Conservation (phyloP, 2,329 filamentous ascomycete species). For the Xylaria sp. region DNA sequence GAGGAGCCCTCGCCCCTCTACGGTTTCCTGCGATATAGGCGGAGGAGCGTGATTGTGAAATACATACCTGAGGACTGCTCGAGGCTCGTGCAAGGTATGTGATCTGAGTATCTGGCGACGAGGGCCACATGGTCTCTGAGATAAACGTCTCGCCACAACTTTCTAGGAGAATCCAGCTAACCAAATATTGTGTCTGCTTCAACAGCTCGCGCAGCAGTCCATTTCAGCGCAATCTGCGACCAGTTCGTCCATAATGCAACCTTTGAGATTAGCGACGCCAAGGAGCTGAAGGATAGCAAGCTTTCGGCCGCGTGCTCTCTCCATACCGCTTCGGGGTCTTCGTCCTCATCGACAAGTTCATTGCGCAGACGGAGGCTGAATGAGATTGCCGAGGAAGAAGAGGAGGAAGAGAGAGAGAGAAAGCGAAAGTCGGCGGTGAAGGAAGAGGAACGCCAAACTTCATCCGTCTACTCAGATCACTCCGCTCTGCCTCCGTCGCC, state of each 20-base stretch:
- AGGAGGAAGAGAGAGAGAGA: conserved; percentile 72
- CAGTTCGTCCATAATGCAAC: conserved; percentile 85
- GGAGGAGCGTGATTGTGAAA: conserved; percentile 90
- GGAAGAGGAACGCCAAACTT: conserved; percentile 56
- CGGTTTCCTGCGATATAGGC: conserved; percentile 88
- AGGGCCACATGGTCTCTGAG: neutral
- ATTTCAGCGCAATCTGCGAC: conserved; percentile 74
- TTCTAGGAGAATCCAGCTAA: conserved; percentile 38
- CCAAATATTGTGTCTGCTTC: conserved; percentile 35
- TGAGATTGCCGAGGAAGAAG: conserved; percentile 93
- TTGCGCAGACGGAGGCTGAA: conserved; percentile 80
- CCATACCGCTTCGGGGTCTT: conserved; percentile 86
- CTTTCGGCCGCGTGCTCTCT: conserved; percentile 89
- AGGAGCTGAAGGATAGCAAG: conserved; percentile 86
- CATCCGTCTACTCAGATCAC: conserved; percentile 43
- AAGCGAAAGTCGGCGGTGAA: conserved; percentile 67
- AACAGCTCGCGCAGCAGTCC: conserved; percentile 82
- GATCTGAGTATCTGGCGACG: conserved; percentile 51
- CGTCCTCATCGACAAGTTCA: conserved; percentile 85
- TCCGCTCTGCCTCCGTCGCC: conserved; percentile 39
- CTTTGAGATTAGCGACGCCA: conserved; percentile 77
- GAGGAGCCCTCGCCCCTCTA: conserved; percentile 89
- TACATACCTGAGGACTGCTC: conserved; percentile 93
- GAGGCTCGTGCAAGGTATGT: conserved; percentile 87
- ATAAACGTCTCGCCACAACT: conserved; percentile 36